Conservation (phyloP, 129 eudicot genomes). For the Pseudognaphalium luteoalbum region DNA sequence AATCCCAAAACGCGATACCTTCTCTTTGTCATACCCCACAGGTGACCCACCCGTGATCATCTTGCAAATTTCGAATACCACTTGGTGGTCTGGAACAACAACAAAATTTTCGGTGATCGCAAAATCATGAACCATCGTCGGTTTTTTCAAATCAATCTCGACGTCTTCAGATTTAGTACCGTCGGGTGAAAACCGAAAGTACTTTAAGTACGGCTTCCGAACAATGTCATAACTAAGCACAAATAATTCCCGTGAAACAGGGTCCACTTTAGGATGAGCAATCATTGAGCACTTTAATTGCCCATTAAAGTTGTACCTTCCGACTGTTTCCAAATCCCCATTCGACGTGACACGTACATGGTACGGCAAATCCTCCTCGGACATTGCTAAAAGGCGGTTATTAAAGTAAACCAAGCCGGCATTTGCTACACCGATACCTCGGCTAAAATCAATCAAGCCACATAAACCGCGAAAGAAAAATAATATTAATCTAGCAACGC, state of each 20-base stretch:
- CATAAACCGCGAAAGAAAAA: constrained; percentile 41
- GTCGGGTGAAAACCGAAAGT: constrained; percentile 35
- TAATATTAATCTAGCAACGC: constrained; percentile 27
- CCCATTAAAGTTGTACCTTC: constrained; percentile 28
- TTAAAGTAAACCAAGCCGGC: constrained; percentile 49
- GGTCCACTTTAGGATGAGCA: constrained; percentile 51
- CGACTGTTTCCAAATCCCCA: constrained; percentile 38
- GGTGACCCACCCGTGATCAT: constrained; percentile 48
- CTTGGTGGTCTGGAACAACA: constrained; percentile 33
- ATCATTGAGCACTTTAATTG: constrained; percentile 41
- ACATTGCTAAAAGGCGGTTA: constrained; percentile 41
- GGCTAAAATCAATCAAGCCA: constrained; percentile 40
- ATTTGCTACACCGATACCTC: constrained; percentile 45
- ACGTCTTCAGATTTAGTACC: constrained; percentile 42
- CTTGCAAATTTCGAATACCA: constrained; percentile 40
- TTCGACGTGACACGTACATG: constrained; percentile 29
- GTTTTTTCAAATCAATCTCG: constrained; percentile 29
- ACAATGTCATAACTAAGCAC: constrained; percentile 42
- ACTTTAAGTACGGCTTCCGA: constrained; percentile 43
- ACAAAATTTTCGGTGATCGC: constrained; percentile 44
- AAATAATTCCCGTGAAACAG: constrained; percentile 36
- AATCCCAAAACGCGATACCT: constrained; percentile 43
- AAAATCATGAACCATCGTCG: constrained; percentile 52
- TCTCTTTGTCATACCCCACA: constrained; percentile 38
- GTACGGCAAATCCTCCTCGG: constrained; percentile 51